These are phyloP conservation scores for Lepiota brunneoincarnata DNA, from an alignment of 768 basidiomycete genomes.

Conservation along the genomic window DNA sequence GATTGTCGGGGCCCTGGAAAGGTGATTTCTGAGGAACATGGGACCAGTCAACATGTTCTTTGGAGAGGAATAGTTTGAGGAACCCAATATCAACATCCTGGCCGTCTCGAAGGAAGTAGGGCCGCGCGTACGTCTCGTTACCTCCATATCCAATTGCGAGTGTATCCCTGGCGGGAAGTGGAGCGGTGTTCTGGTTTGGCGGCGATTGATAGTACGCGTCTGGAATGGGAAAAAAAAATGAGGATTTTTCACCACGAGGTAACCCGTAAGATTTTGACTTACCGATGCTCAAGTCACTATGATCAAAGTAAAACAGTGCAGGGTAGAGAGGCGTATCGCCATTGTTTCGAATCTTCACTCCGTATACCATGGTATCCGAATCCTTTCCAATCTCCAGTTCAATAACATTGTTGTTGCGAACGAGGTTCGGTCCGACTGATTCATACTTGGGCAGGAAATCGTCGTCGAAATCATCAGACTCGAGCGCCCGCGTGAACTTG, in stretches of 20 bases:
- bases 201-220: slow-evolving; percentile 17
- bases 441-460: slow-evolving; percentile 16
- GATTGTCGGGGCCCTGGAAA: not conserved
- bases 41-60: slow-evolving; percentile 1
- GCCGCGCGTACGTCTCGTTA: slow-evolving; percentile 27
- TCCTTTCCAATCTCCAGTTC: slow-evolving; percentile 19
- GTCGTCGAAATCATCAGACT: slow-evolving; percentile 16
- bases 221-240: not conserved
- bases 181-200: slow-evolving; percentile 25
- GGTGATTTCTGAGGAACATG: slow-evolving; percentile 9
- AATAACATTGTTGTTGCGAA: slow-evolving; percentile 24
- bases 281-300: slow-evolving; percentile 32
- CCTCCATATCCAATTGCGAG: slow-evolving; percentile 40
- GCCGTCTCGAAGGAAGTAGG: slow-evolving; percentile 25
- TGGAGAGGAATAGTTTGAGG: slow-evolving; percentile 39
- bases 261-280: no score
- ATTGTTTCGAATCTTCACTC: slow-evolving; percentile 31
- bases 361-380: not conserved
- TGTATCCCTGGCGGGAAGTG: slow-evolving; percentile 21
- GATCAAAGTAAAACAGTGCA: slow-evolving; percentile 41
- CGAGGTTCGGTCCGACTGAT: slow-evolving; percentile 24
- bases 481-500: slow-evolving; percentile 15
- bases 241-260: not conserved
- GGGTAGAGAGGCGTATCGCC: slow-evolving; percentile 30
- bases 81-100: slow-evolving; percentile 36